phyloP scores from a whole-genome alignment of 2,329 filamentous ascomycete species.

The Pseudopyricularia javanii region DNA sequence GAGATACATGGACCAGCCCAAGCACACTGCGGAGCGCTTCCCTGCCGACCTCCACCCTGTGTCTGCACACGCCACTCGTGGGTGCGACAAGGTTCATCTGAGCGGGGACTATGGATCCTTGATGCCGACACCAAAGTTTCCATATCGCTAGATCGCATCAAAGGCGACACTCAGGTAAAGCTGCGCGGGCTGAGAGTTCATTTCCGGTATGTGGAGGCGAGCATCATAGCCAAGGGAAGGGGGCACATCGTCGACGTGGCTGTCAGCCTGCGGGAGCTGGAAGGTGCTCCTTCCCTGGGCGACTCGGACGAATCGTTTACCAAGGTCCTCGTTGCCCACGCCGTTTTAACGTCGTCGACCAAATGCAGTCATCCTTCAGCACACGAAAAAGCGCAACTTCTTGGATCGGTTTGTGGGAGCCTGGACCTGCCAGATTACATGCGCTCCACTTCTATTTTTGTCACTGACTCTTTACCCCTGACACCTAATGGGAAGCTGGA shows the following conservation, averaged over 20 bases:
- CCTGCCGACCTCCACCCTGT: background rate
- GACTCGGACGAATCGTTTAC: background rate
- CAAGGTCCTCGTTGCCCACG: background rate
- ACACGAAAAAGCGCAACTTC: background rate
- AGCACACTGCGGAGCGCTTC: background rate
- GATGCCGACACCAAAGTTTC: background rate
- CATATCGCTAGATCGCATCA: background rate
- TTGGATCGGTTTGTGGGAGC: background rate
- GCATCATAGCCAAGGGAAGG: background rate
- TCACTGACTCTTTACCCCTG: background rate
- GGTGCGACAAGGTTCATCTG: background rate
- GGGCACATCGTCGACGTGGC: background rate
- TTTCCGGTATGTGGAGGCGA: background rate
- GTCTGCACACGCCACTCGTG: background rate
- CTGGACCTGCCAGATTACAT: slow-evolving; percentile 18
- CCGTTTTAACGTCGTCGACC: background rate
- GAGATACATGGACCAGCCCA: background rate
- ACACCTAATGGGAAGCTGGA: background rate
- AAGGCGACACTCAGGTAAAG: background rate
- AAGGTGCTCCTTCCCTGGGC: background rate
- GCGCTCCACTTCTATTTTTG: slow-evolving; percentile 6
- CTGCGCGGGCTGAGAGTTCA: slow-evolving; percentile 1
- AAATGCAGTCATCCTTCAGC: background rate
- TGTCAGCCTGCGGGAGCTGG: background rate
- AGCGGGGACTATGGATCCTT: slow-evolving; percentile 1